Evolutionary conservation across 306 rosid species (phyloP), one percentile per base, ranked within the genome.

Genomic region (Echinosophora koreensis): DNA sequence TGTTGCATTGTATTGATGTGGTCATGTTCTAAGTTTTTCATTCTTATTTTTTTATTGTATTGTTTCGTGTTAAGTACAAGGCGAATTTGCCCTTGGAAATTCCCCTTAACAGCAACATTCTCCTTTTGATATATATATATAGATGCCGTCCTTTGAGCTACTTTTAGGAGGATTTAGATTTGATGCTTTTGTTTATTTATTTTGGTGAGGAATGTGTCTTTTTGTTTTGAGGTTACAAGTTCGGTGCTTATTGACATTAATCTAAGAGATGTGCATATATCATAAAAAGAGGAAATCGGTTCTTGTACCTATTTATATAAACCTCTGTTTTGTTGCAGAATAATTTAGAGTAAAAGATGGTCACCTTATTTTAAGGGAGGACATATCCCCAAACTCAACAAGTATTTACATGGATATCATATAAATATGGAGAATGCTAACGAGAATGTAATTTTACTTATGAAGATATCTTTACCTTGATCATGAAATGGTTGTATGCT

Each of bases 1-100:
- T 66, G 66, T 77, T 66, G 67, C 38, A 14, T 13, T 8, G 17
- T 65, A 15, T 64, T 64, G 51, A 16, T 39, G 66, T 18, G 39
- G 38, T 18, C 41, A 46, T 30, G 5, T 27, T 13, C 39, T 27
- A 67, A 16, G 9, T 52, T 14, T 59, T 37, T 7, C 38, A 5
- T 2, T 46, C 16, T 10, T 5, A 27, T 52, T 62, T 10, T n/a
- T 71, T 41, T 62, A 9, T 52, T 57, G 32, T 51, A 34, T 2
- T 34, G 60, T 62, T 60, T 15, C 35, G 11, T 66, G 22, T 79
- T 30, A 8, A 72, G 17, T 10, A 32, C 37, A 42, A 64, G 49
- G 30, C 2, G 54, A 72, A 63, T 64, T 79, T 54, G 60, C 16
- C 8, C 3, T 57, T 15, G 38, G 30, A 64, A 41, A 4, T 57